A percentile compares a stretch with the other conserved stretches of the same genome.
Conservation (phyloP, 2,329 filamentous ascomycete genomes). For the Pseudogymnoascus sp. region DNA sequence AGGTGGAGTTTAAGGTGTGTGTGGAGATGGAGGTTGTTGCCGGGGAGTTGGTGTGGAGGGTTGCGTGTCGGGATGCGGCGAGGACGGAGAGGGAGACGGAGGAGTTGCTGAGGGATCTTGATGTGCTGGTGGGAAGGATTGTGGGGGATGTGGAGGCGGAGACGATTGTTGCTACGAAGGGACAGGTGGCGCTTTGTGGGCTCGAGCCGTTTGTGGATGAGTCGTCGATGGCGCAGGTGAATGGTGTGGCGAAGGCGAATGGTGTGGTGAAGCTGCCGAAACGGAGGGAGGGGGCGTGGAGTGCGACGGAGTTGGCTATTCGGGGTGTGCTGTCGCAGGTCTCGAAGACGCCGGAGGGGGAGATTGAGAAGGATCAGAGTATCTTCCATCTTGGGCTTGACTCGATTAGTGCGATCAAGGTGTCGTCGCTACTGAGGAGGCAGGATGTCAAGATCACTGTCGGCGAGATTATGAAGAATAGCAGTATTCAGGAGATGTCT, state of each 20-base stretch:
- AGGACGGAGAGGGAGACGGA: constrained; percentile 38
- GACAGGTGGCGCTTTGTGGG: constrained; percentile 55
- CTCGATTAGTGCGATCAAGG: constrained; percentile 82
- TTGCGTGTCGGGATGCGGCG: constrained; percentile 55
- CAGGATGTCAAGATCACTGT: constrained; percentile 53
- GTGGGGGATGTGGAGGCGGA: constrained; percentile 39
- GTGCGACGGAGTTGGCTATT: constrained; percentile 30
- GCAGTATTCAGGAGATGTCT: constrained; percentile 39
- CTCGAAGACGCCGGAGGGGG: constrained; percentile 45
- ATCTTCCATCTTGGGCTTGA: constrained; percentile 79
- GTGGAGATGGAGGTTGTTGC: constrained; percentile 64
- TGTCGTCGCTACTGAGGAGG: constrained; percentile 58
- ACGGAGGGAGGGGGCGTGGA: constrained; percentile 26
- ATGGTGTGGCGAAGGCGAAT: background rate
- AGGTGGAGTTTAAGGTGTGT: constrained; percentile 74
- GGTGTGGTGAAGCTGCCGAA: background rate
- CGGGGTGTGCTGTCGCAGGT: constrained; percentile 42
- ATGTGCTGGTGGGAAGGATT: constrained; percentile 49
- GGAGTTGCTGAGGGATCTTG: constrained; percentile 48
- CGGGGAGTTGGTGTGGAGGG: constrained; percentile 56
- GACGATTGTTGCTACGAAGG: constrained; percentile 44
- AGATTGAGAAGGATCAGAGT: constrained; percentile 50
- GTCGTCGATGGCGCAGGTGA: background rate
- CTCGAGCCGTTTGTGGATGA: constrained; percentile 37
- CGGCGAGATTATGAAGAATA: constrained; percentile 57